These are phyloP conservation scores for Crithidia fasciculata DNA, from an alignment of 208 protist genomes.

Conservation along the genomic window DNA sequence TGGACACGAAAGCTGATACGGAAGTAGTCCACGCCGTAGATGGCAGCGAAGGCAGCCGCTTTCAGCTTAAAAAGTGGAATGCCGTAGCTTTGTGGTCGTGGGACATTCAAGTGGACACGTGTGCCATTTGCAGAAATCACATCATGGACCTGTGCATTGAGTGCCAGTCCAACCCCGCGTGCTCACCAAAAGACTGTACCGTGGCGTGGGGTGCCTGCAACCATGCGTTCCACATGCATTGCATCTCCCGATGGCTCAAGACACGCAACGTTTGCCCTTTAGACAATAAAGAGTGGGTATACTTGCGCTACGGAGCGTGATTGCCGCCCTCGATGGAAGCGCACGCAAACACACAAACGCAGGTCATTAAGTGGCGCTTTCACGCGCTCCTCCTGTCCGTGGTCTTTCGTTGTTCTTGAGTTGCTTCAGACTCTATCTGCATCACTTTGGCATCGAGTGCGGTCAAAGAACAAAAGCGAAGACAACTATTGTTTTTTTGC, in stretches of 20 bases:
- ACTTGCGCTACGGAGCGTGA: constrained; percentile 95
- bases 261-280: constrained; percentile 98
- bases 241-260: constrained; percentile 98
- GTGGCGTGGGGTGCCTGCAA: constrained; percentile 99
- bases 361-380: too few relatives aligned
- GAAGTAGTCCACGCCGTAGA: constrained; percentile 12
- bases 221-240: constrained; percentile 99
- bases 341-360: neutral
- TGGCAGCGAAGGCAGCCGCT: constrained; percentile 45
- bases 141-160: constrained; percentile 99
- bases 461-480: too few relatives aligned
- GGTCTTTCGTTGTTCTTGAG: too few relatives aligned
- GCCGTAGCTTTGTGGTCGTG: constrained; percentile 98
- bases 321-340: too few relatives aligned
- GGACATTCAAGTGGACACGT: constrained; percentile 99
- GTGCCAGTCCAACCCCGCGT: constrained; percentile 96
- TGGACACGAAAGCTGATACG: constrained; percentile 27
- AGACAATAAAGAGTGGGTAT: constrained; percentile 98
- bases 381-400: too few relatives aligned
- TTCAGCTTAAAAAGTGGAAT: constrained; percentile 97
- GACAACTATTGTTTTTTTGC: too few relatives aligned
- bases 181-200: constrained; percentile 94
- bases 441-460: too few relatives aligned
- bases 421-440: too few relatives aligned
- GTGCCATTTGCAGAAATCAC: constrained; percentile 99